Conservation (phyloP, 108 stramenopile genomes). For the Craspedostauros australis region DNA sequence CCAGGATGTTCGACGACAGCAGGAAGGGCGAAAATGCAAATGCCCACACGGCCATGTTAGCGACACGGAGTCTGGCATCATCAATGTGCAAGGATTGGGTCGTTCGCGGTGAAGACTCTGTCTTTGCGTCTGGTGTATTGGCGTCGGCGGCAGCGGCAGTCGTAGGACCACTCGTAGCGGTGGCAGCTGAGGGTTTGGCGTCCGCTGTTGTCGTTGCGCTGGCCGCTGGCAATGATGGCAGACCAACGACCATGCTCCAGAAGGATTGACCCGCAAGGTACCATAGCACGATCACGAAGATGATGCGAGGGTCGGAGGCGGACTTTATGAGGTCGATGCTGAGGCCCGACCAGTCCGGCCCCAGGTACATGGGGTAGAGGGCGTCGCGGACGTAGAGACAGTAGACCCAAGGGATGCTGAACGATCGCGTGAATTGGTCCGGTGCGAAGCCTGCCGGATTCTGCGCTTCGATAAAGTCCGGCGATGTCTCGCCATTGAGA, state of each 20-base stretch:
- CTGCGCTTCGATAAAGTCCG: conserved; percentile 47
- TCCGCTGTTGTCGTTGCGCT: neutral
- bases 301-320: conserved; percentile 21
- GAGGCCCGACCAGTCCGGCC: conserved; percentile 42
- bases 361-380: conserved; percentile 29
- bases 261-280: conserved; percentile 15
- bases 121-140: too few relatives aligned
- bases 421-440: conserved; percentile 45
- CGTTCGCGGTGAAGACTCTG: too few relatives aligned
- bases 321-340: conserved; percentile 35
- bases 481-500: conserved; percentile 47
- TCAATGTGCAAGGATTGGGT: too few relatives aligned
- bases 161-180: too few relatives aligned
- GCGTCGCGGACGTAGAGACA: conserved; percentile 44
- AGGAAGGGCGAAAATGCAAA: conserved; percentile 43
- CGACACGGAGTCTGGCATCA: too few relatives aligned
- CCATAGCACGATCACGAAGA: conserved; percentile 33
- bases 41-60: conserved; percentile 29
- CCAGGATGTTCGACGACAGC: conserved; percentile 40
- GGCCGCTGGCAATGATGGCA: neutral
- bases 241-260: conserved; percentile 26
- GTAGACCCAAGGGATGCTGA: conserved; percentile 46
- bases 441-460: conserved; percentile 57
- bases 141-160: too few relatives aligned
- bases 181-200: too few relatives aligned